Percentiles rank a stretch among this genome's conserved stretches.
phyloP scores from a whole-genome alignment of 352 stramenopile genomes.

The Phytopythium ostracodes region DNA sequence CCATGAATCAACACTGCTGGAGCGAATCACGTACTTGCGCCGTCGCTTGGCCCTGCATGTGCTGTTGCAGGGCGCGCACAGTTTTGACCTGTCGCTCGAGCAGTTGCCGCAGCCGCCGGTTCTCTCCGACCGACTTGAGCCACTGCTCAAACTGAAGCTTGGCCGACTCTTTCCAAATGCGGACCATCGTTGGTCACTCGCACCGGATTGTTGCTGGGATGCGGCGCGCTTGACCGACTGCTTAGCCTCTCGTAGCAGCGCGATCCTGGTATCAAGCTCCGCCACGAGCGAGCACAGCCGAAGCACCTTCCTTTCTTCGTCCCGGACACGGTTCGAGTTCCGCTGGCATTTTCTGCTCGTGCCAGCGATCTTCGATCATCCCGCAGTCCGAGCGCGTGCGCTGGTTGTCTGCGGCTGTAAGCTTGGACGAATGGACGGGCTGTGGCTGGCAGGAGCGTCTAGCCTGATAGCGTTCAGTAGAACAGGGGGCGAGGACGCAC shows the following conservation, averaged over 20 bases:
- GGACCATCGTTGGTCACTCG: neutral
- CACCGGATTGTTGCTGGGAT: neutral
- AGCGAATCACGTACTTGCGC: neutral
- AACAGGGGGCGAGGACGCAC: neutral
- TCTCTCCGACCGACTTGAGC: neutral
- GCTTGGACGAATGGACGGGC: neutral
- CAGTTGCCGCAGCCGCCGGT: neutral
- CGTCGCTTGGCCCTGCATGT: neutral
- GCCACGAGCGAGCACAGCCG: neutral
- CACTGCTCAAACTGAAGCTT: neutral
- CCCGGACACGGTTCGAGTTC: neutral
- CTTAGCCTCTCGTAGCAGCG: neutral
- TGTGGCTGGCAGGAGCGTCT: neutral
- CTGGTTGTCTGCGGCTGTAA: neutral
- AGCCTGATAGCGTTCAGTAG: neutral
- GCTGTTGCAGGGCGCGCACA: neutral
- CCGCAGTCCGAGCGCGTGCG: neutral
- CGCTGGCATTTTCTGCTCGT: neutral
- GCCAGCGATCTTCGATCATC: neutral
- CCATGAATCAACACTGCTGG: neutral
- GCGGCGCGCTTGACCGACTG: neutral
- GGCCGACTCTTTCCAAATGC: neutral
- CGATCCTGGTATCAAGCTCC: neutral
- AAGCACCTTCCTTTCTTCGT: neutral
- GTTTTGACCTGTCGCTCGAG: slow-evolving; percentile 1